Evolutionary conservation across 345 rosid genomes (phyloP).

Genomic region (Trapa incisa): DNA sequence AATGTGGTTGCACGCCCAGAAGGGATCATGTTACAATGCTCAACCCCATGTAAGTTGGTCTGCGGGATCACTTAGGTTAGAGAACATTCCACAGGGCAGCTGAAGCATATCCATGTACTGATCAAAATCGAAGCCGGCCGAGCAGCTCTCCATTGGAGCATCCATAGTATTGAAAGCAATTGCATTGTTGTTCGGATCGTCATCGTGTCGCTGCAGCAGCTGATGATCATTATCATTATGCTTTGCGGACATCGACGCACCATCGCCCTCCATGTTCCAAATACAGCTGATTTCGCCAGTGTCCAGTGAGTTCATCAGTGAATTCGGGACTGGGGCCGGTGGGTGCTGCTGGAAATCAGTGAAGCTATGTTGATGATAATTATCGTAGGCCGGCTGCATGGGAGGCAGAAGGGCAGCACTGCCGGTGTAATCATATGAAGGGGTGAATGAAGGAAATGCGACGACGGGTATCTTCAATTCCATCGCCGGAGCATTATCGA

Average conservation of each 20-base stretch:
- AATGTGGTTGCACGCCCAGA: too few relatives aligned
- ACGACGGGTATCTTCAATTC: slow-evolving; percentile 11
- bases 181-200: not conserved
- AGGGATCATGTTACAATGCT: not conserved
- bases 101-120: slow-evolving; percentile 20
- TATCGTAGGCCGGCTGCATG: not conserved
- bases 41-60: slow-evolving; percentile 36
- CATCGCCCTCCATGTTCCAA: slow-evolving; percentile 10
- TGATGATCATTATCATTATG: not conserved
- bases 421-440: not conserved
- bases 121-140: slow-evolving; percentile 19
- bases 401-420: not conserved
- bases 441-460: slow-evolving; percentile 6
- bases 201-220: not conserved
- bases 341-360: not conserved
- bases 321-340: not conserved
- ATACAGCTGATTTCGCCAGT: slow-evolving; percentile 14
- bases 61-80: slow-evolving; percentile 14
- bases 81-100: slow-evolving; percentile 24
- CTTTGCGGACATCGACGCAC: slow-evolving; percentile 3
- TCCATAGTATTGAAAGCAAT: not conserved
- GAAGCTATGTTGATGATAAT: not conserved
- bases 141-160: slow-evolving; percentile 11
- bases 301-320: slow-evolving; percentile 4
- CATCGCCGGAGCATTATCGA: not conserved